These are phyloP conservation scores for Clitopilus hobsonii DNA, from an alignment of 768 basidiomycete species.

Conservation along the genomic window DNA sequence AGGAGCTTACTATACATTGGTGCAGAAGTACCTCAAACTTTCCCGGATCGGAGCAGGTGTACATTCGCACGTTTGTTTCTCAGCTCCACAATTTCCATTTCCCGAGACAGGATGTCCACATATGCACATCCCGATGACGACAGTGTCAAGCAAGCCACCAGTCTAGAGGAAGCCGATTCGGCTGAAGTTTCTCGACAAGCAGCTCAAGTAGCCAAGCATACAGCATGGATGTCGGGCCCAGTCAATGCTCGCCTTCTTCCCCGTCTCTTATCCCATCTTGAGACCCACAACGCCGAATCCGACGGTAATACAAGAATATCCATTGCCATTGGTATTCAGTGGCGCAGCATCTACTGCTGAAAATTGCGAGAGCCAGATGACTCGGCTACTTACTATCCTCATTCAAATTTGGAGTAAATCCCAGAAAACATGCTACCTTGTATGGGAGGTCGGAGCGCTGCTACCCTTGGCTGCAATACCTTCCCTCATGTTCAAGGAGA, in stretches of 20 bases:
- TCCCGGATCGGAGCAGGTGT: slow-evolving; percentile 69
- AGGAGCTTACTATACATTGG: slow-evolving; percentile 76
- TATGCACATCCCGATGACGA: slow-evolving; percentile 23
- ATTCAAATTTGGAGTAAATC: slow-evolving; percentile 90
- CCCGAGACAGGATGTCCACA: slow-evolving; percentile 51
- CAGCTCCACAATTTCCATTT: slow-evolving; percentile 92
- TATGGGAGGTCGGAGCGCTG: slow-evolving; percentile 79
- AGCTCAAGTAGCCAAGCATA: slow-evolving; percentile 8
- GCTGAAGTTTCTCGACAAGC: neutral
- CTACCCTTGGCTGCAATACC: slow-evolving; percentile 70
- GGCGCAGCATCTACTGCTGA: slow-evolving; percentile 66
- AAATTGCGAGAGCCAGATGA: slow-evolving; percentile 62
- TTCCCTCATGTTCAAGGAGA: slow-evolving; percentile 73
- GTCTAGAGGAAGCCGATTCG: neutral
- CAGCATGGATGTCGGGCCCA: slow-evolving; percentile 59
- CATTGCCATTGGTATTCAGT: slow-evolving; percentile 82
- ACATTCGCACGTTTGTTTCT: slow-evolving; percentile 79
- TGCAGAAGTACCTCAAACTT: slow-evolving; percentile 77
- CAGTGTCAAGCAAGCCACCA: slow-evolving; percentile 8
- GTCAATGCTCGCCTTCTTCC: slow-evolving; percentile 79
- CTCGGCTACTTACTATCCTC: slow-evolving; percentile 75
- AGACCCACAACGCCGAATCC: slow-evolving; percentile 70
- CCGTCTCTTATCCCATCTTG: slow-evolving; percentile 71
- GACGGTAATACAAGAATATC: slow-evolving; percentile 89
- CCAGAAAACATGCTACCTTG: slow-evolving; percentile 86